Evolutionary conservation across 805 yeast genomes (phyloP), one percentile per base, ranked within the genome.

Genomic region (Wickerhamiella azyma): DNA sequence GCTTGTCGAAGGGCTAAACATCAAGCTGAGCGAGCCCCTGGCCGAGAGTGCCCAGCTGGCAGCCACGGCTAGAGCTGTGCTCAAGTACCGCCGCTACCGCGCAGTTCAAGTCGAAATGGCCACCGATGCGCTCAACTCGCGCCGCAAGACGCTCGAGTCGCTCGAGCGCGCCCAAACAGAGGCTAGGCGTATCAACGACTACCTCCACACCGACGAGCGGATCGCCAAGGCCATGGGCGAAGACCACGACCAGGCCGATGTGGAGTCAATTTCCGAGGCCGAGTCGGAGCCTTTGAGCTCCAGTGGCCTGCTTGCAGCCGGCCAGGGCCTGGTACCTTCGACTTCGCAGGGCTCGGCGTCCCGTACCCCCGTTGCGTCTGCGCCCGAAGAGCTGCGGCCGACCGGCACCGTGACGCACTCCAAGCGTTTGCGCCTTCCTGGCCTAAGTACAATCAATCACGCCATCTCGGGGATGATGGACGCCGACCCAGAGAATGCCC

Each of bases 1-100:
- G 1, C 66, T 80, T 9, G 72, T 76, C 4, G 62, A 68, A 10
- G 72, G 72, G 32, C 61, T 80, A 42, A 75, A 74, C 43, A 70
- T 76, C 1, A 75, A 75, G 46, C 79, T 78, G 54, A 70, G 76
- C 7, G 85, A 79, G 57, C 85, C 85, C 2, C 61, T 79, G 40
- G 79, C 79, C 1, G 85, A 80, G 56, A 74, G 77, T n/a, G 84
- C 77, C 1, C 84, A 79, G 55, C 72, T 74, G 58, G 74, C 81
- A 0, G 61, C 67, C 3, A 76, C 77, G 2, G 71, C 79, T 11
- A 69, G 77, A 37, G 66, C 69, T 14, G 78, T 84, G 2, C 61
- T 76, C 19, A 75, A 74, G 51, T 85, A 75, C 58, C 74, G 83
- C 46, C 70, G 71, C 45, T 65, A 73, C 52, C 77, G 79, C 52